Conservation (phyloP, 805 yeast species). For the Starmerella powellii region DNA sequence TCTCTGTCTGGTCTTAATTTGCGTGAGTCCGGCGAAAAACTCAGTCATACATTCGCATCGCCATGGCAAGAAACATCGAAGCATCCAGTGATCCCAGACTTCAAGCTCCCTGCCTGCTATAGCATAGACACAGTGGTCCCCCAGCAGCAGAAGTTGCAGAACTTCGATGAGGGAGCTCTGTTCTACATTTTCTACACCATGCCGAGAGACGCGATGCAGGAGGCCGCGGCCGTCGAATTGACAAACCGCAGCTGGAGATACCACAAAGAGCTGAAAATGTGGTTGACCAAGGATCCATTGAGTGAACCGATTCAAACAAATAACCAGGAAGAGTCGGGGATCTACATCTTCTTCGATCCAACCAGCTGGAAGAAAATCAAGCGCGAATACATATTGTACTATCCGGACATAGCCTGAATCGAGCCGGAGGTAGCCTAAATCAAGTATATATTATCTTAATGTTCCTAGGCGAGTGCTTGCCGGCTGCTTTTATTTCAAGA, state of each 20-base stretch:
- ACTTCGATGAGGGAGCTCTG: slow-evolving; percentile 77
- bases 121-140: slow-evolving; percentile 34
- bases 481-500: too few species aligned
- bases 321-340: slow-evolving; percentile 81
- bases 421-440: background rate
- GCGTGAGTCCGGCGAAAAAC: slow-evolving; percentile 31
- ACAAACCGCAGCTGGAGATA: slow-evolving; percentile 92
- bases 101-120: slow-evolving; percentile 49
- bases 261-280: slow-evolving; percentile 87
- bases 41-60: slow-evolving; percentile 61
- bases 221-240: slow-evolving; percentile 81
- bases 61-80: slow-evolving; percentile 94
- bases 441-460: background rate
- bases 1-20: slow-evolving; percentile 55
- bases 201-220: slow-evolving; percentile 88
- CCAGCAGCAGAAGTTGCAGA: slow-evolving; percentile 35
- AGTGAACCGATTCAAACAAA: slow-evolving; percentile 75
- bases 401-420: slow-evolving; percentile 46
- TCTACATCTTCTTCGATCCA: slow-evolving; percentile 90
- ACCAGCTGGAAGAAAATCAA: slow-evolving; percentile 91
- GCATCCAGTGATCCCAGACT: slow-evolving; percentile 80
- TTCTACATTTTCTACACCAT: slow-evolving; percentile 88
- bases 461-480: background rate
- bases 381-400: slow-evolving; percentile 49
- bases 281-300: slow-evolving; percentile 89